Base-by-base conservation (phyloP, 495 filamentous ascomycete genomes). In the Letharia lupina region DNA sequence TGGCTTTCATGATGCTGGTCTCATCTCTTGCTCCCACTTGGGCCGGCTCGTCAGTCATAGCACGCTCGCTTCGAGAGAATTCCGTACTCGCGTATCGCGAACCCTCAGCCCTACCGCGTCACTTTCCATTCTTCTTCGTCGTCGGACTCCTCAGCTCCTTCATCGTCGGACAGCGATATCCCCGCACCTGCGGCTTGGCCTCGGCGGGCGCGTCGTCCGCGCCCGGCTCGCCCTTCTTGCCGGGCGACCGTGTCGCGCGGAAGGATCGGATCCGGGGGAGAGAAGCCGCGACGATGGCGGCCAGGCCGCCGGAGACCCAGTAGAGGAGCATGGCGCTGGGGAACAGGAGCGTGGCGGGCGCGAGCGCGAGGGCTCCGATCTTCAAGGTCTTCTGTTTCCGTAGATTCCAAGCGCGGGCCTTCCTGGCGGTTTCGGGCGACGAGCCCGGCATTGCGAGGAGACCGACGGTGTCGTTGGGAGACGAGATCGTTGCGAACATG, bases 271-370 rank as follows among this genome's bases (percentile, higher is more conserved):
- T 44, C 6, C 8, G 15, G 23, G 45, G 18, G 20, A 64, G 3
- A 58, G n/a, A n/a, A 3, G 2, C 39, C 44, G n/a, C 4, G 8
- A 44, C 65, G 13, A 61, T 64, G 70, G 20, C 58, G 65, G 35
- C 77, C 63, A 56, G 69, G n/a, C 77, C 74, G 67, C 77, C 80
- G 0, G 81, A 77, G 20, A 90, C 79, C 89, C 89, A 93, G 69
- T 91, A 93, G 18, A 92, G 70, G 67, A 91, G 79, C 48, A 92
- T 75, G 1, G 86, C 88, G 39, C 77, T 77, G 4, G 88, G 88
- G 62, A 90, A 69, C 54, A 82, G 45, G 23, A 67, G 65, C 16
- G 82, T 83, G 8, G 77, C 13, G 6, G 83, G 84, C 2, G 82
- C 83, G 8, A 81, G 68, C 1, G 69, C 65, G 23, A 79, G 50